These are phyloP conservation scores for Wickerhamiella musiphila DNA, from an alignment of 805 yeast species.

Conservation along the genomic window DNA sequence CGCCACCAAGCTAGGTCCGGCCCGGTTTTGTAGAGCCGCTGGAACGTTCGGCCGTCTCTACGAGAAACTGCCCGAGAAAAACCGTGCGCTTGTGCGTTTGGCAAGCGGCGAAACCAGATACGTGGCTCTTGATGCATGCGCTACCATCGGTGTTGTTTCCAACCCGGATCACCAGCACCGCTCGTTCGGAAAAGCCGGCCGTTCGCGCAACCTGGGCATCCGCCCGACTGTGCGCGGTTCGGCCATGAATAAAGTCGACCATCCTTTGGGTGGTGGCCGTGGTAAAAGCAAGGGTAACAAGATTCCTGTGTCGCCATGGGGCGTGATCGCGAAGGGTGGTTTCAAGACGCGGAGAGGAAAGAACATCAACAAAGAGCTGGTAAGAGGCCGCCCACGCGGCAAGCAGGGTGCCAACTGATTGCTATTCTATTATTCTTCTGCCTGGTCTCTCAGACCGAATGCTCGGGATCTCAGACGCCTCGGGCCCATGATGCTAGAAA, in stretches of 20 bases:
- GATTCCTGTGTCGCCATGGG: slow-evolving; percentile 92
- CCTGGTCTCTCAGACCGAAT: too few species aligned
- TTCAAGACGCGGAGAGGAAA: slow-evolving; percentile 89
- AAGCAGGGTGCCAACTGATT: slow-evolving; percentile 21
- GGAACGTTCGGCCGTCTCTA: slow-evolving; percentile 85
- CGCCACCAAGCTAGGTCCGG: slow-evolving; percentile 55
- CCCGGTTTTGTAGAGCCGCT: slow-evolving; percentile 81
- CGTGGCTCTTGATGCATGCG: slow-evolving; percentile 70
- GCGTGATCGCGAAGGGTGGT: slow-evolving; percentile 75
- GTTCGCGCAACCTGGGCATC: slow-evolving; percentile 78
- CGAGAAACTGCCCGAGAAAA: slow-evolving; percentile 54
- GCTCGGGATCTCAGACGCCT: too few species aligned
- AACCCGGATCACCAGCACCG: slow-evolving; percentile 83
- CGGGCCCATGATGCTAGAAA: too few species aligned
- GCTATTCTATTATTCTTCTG: too few species aligned
- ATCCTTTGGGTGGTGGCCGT: slow-evolving; percentile 99
- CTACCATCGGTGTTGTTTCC: slow-evolving; percentile 84
- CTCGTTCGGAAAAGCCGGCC: slow-evolving; percentile 91
- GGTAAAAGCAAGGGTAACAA: slow-evolving; percentile 97
- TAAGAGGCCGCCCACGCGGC: slow-evolving; percentile 83
- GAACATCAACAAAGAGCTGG: slow-evolving; percentile 65
- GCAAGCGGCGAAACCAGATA: slow-evolving; percentile 91
- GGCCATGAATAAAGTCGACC: slow-evolving; percentile 94
- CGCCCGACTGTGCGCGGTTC: slow-evolving; percentile 96
- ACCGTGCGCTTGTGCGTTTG: slow-evolving; percentile 61